Evolutionary conservation across 805 yeast genomes (phyloP), one percentile per base, ranked within the genome.

Genomic region (Wickerhamiella azyma): DNA sequence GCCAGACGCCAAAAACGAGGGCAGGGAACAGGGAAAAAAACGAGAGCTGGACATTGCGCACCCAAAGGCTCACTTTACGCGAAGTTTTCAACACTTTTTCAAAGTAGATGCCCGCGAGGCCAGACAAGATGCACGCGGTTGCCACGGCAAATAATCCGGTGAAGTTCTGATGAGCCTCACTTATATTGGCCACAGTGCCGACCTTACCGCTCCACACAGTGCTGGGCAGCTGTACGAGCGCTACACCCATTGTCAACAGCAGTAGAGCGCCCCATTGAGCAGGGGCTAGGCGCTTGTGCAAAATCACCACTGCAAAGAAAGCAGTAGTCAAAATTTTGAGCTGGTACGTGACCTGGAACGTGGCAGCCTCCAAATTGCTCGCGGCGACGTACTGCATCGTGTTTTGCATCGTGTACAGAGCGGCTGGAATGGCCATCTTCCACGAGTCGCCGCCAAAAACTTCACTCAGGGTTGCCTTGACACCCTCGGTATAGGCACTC

Each of bases 301-400:
- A 56, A 45, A 66, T 57, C 10, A 61, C 55, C 37, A 66, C 69
- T 2, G 69, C 64, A 46, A 66, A 66, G 40, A 64, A 58, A 18
- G 70, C 70, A 6, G 70, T 66, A 14, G 70, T 66, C 50, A 66
- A 54, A 45, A 66, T 66, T 51, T 66, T 66, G 46, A 66, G 64
- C 57, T 66, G 70, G 56, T 66, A 66, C 9, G 68, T 63, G 45
- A 66, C 70, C 55, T 66, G 70, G 53, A 66, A 65, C 6, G 68
- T 63, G 11, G 69, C 68, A 1, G 70, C 70, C 41, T 64, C 66
- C 33, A 66, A 54, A 54, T 65, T 63, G 14, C 68, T 62, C 8
- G 66, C 70, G 2, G 70, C 70, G 19, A 63, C 64, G 46, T 66
- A 66, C 50, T 66, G 69, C 41, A 66, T 55, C 29, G 64, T 56